phyloP scores from a whole-genome alignment of 2,329 filamentous ascomycete species.

The Calonectria crousiana region DNA sequence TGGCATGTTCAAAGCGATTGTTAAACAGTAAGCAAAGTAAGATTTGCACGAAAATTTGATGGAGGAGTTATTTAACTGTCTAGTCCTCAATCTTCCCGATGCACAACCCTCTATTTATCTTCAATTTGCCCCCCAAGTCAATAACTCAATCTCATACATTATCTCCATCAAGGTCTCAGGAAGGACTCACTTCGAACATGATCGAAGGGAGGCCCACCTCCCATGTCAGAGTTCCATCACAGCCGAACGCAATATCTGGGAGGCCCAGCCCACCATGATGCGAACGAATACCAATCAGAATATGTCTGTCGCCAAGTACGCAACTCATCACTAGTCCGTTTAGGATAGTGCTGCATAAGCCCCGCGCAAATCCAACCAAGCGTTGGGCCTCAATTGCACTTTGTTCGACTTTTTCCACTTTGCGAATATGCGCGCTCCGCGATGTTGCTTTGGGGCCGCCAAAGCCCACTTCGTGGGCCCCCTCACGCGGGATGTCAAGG shows the following conservation, averaged over 20 bases:
- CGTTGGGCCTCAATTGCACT: constrained; percentile 20
- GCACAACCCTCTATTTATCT: background rate
- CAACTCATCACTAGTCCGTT: background rate
- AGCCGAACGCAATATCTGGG: background rate
- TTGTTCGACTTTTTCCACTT: constrained; percentile 10
- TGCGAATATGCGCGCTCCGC: constrained; percentile 6
- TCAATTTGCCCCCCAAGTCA: background rate
- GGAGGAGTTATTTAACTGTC: background rate
- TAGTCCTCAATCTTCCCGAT: background rate
- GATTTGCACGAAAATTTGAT: background rate
- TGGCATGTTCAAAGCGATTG: background rate
- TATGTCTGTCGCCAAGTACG: background rate
- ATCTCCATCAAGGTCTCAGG: background rate
- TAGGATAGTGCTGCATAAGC: background rate
- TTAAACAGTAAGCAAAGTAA: background rate
- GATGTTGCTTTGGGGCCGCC: background rate
- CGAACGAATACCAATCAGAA: constrained; percentile 31
- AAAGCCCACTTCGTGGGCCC: background rate
- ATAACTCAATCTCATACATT: background rate
- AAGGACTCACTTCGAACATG: background rate
- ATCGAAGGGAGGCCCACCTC: constrained; percentile 19
- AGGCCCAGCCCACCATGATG: constrained; percentile 23
- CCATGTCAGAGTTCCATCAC: constrained; percentile 18
- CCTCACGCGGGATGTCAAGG: background rate
- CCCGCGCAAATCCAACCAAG: constrained; percentile 21